phyloP scores from a whole-genome alignment of 495 filamentous ascomycete species.

The Glonium stellatum region DNA sequence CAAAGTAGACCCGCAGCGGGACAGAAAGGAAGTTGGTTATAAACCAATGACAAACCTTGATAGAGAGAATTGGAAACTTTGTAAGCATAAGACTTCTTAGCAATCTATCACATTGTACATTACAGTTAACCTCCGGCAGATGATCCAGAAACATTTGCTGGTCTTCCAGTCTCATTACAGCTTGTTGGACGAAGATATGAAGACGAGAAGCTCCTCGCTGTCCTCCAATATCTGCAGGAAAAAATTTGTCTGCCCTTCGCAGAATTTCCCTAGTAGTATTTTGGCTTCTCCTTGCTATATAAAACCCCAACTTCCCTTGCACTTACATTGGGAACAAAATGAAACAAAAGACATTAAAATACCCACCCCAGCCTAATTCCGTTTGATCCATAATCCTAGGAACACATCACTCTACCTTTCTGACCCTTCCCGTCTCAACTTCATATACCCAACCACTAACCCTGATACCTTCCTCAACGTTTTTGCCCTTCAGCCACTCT shows the following conservation, averaged over 20 bases:
- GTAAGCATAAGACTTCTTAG: conserved; percentile 30
- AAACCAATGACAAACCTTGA: conserved; percentile 38
- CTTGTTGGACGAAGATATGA: conserved; percentile 40
- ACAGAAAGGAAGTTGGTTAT: conserved; percentile 31
- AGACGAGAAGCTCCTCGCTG: conserved; percentile 43
- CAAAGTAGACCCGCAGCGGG: conserved; percentile 39
- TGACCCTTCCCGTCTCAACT: conserved; percentile 67
- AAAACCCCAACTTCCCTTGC: too few relatives aligned
- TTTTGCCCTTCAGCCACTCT: conserved; percentile 49
- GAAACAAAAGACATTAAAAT: too few relatives aligned
- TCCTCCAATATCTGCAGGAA: conserved; percentile 35
- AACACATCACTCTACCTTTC: conserved; percentile 42
- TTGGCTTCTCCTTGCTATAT: too few relatives aligned
- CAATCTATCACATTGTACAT: neutral
- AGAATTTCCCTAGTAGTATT: neutral
- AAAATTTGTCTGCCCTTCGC: conserved; percentile 26
- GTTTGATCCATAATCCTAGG: neutral
- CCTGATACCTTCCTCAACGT: conserved; percentile 50
- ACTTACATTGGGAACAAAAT: too few relatives aligned
- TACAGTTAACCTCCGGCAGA: conserved; percentile 8
- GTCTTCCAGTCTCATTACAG: conserved; percentile 38
- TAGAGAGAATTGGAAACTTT: conserved; percentile 37
- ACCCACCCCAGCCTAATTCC: too few relatives aligned
- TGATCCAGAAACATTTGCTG: conserved; percentile 29
- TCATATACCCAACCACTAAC: conserved; percentile 77